Evolutionary conservation across 1,139 yeast species (phyloP), one percentile per base, ranked within the genome.

Genomic region (Zygoascus meyerae): DNA sequence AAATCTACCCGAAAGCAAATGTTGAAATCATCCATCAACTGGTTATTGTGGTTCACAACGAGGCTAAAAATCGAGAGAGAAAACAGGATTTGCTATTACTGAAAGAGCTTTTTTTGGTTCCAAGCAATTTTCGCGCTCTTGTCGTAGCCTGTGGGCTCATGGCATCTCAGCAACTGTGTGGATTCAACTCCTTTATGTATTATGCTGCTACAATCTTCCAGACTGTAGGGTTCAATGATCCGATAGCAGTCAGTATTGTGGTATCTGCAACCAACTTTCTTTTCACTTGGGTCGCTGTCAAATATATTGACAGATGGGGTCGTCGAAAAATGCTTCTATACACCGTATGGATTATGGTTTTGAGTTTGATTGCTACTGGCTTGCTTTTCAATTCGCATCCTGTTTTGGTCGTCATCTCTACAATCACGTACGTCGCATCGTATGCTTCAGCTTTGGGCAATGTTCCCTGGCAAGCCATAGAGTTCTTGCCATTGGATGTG

Each of bases 161-260:
- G 76, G 81, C 84, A 44, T 77, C 81, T 57, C 90, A 83, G 62
- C 90, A 83, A 61, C 73, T 79, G 38, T 77, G 84, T n/a, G 87
- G 90, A 8, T 81, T 82, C 65, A 82, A 83, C 64, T 81, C 87
- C 4, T 78, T 82, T 60, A 81, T 83, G 86, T 83, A 82, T 62
- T 83, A 81, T 58, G 78, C 86, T 45, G 78, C 86, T 8, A 75
- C 85, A 2, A 76, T 83, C 37, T 82, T 83, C 61, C 73, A 75
- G 51, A 70, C 76, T 10, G 70, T 79, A 38, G 85, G 86, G 1
- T 75, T 79, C 57, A 53, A 74, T 30, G 75, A 81, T 59, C 78
- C 89, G 3, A 71, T 84, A 32, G 72, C 79, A 2, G 84, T 82
- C 3, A 79, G 86, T 15, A 75, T 82, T 51, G 70, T 78, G 35